These are phyloP conservation scores for Telfairia occidentalis DNA, from an alignment of 331 rosid genomes.

Conservation along the genomic window DNA sequence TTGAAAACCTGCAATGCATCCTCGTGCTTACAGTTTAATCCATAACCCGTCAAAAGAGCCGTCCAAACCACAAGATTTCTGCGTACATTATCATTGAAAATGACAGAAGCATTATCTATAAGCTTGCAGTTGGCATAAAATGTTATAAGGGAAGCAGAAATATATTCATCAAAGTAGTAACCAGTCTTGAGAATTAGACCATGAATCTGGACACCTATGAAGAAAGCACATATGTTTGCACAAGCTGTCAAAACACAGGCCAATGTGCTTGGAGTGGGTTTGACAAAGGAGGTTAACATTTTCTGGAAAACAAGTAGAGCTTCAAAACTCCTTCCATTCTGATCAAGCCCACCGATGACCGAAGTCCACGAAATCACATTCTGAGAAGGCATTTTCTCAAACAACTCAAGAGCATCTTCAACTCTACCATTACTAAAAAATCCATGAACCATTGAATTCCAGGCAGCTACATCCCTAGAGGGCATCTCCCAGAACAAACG, in stretches of 20 bases:
- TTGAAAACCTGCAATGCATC: slow-evolving; percentile 42
- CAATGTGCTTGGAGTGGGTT: slow-evolving; percentile 29
- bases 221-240: slow-evolving; percentile 25
- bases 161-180: slow-evolving; percentile 31
- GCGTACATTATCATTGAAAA: slow-evolving; percentile 24
- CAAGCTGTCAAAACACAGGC: slow-evolving; percentile 46
- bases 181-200: slow-evolving; percentile 30
- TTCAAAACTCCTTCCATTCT: slow-evolving; percentile 37
- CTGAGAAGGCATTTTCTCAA: slow-evolving; percentile 31
- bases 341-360: slow-evolving; percentile 45
- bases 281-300: slow-evolving; percentile 34
- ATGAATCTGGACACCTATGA: slow-evolving; percentile 36
- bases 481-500: slow-evolving; percentile 40
- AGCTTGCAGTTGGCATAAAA: slow-evolving; percentile 43
- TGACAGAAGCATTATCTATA: slow-evolving; percentile 22
- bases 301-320: slow-evolving; percentile 35
- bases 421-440: slow-evolving; percentile 43
- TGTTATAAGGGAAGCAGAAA: slow-evolving; percentile 49
- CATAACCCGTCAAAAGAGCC: slow-evolving; percentile 55
- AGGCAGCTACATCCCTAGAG: slow-evolving; percentile 34
- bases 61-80: slow-evolving; percentile 64
- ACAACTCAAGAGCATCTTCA: slow-evolving; percentile 34
- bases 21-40: slow-evolving; percentile 32
- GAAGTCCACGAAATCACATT: slow-evolving; percentile 61
- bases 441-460: slow-evolving; percentile 62